Evolutionary conservation across 805 yeast genomes (phyloP), one percentile per base, ranked within the genome.

Genomic region (Suhomyces kilbournensis): DNA sequence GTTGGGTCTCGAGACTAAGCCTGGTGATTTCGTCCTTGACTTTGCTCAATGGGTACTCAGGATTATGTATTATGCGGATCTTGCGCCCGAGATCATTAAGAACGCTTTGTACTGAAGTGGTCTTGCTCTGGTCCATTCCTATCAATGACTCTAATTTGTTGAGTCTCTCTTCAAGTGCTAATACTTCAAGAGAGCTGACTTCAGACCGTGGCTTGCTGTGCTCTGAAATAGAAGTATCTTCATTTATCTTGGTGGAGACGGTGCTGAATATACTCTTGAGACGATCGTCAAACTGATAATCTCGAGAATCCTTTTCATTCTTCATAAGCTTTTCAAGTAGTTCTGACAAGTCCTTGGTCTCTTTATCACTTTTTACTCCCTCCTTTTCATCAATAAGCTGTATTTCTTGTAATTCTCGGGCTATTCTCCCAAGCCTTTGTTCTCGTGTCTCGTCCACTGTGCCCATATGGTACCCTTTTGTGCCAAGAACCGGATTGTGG

Each of bases 381-480:
- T 14, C 17, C 25, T 40, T 8, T 60, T 51, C 17, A 7, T 46
- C 48, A 30, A 9, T 9, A 10, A 57, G 50, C 46, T 65, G 58
- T 2, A 76, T 52, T 51, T 74, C 78, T n/a, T 64, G 64, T 42
- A 78, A 53, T 52, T 78, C 82, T 10, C 63, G 58, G 5, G 65
- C 57, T 26, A 78, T 70, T 43, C 81, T 54, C 7, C 65, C 65
- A 34, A 78, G 48, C 39, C 66, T 71, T 60, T 75, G 77, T 32
- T 62, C 72, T 19, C 58, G 56, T 0, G 78, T 70, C 55, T 78
- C 82, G 23, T 59, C 63, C 10, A 63, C 62, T 14, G 50, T 51
- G 9, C 34, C 30, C 28, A 63, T 56, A 14, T 50, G 53, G 47
- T 65, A 70, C 10, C 76, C 76, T 20, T 55, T 56, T 7, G 51